Conservation (phyloP, 2,329 filamentous ascomycete genomes). For the Aspergillus pseudoglaucus region DNA sequence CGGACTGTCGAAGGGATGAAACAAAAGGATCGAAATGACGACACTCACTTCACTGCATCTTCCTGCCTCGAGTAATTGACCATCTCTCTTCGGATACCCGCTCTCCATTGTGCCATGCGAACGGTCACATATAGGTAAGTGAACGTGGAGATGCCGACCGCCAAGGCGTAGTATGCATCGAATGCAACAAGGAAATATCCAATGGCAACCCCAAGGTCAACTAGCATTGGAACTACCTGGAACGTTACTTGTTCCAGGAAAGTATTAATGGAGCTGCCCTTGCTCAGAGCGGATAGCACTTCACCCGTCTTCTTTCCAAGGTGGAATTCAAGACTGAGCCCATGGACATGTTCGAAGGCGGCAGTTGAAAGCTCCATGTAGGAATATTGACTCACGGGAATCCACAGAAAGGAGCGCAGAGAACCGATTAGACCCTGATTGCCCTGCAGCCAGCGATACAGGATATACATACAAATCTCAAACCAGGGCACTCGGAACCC, state of each 20-base stretch:
- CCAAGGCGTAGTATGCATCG: constrained; percentile 82
- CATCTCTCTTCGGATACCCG: constrained; percentile 86
- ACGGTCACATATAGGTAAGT: constrained; percentile 96
- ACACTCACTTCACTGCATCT: constrained; percentile 76
- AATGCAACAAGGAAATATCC: constrained; percentile 71
- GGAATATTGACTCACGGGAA: constrained; percentile 93
- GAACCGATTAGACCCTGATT: constrained; percentile 82
- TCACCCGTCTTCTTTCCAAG: constrained; percentile 94
- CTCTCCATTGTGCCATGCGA: constrained; percentile 87
- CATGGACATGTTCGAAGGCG: constrained; percentile 95
- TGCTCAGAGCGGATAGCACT: constrained; percentile 89
- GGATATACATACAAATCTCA: constrained; percentile 67
- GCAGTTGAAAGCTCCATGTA: constrained; percentile 91
- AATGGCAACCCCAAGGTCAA: constrained; percentile 82
- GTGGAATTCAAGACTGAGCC: constrained; percentile 91
- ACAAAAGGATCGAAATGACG: neutral
- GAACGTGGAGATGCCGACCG: constrained; percentile 85
- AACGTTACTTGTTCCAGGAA: constrained; percentile 97
- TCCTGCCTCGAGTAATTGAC: constrained; percentile 92
- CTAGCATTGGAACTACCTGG: constrained; percentile 87
- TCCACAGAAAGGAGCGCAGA: constrained; percentile 78
- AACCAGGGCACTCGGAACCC: constrained; percentile 61
- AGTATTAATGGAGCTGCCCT: constrained; percentile 90
- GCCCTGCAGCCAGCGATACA: constrained; percentile 77
- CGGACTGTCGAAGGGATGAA: neutral